Evolutionary conservation across 805 yeast genomes (phyloP).

Genomic region (Kregervanrija fluxuum): DNA sequence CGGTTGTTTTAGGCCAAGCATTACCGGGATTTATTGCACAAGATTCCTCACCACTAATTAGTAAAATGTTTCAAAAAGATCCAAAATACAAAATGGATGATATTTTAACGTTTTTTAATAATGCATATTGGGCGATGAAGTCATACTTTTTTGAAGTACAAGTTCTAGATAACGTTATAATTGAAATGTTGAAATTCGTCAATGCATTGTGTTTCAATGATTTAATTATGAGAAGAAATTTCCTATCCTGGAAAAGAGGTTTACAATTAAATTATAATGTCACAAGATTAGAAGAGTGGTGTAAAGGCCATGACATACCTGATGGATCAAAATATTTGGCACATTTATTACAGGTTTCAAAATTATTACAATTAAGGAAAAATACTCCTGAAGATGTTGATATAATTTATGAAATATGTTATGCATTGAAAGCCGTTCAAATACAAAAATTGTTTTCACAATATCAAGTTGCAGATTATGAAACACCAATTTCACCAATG

Average conservation of each 20-base stretch:
- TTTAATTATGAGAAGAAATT: conserved; percentile 87
- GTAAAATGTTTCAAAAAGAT: conserved; percentile 70
- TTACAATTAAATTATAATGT: conserved; percentile 93
- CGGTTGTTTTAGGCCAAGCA: conserved; percentile 89
- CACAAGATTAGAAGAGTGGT: conserved; percentile 97
- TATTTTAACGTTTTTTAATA: conserved; percentile 79
- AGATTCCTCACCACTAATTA: conserved; percentile 71
- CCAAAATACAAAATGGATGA: conserved; percentile 90
- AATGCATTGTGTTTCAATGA: conserved; percentile 95
- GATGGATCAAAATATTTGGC: conserved; percentile 80
- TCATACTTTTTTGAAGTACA: conserved; percentile 80
- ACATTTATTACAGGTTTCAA: conserved; percentile 88
- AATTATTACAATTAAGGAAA: conserved; percentile 86
- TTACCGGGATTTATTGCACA: conserved; percentile 93
- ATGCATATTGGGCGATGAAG: conserved; percentile 89
- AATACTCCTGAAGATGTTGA: conserved; percentile 83
- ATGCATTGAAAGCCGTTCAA: conserved; percentile 90
- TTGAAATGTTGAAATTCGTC: conserved; percentile 76
- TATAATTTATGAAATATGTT: conserved; percentile 89
- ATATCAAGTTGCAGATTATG: conserved; percentile 90
- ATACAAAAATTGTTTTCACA: conserved; percentile 86
- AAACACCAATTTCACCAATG: conserved; percentile 79
- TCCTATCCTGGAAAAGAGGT: conserved; percentile 96
- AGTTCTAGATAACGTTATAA: conserved; percentile 76
- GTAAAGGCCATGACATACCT: conserved; percentile 84